A percentile compares a stretch with the other conserved stretches of the same genome.
phyloP scores from a whole-genome alignment of 129 eudicot genomes.

The Calendula officinalis region DNA sequence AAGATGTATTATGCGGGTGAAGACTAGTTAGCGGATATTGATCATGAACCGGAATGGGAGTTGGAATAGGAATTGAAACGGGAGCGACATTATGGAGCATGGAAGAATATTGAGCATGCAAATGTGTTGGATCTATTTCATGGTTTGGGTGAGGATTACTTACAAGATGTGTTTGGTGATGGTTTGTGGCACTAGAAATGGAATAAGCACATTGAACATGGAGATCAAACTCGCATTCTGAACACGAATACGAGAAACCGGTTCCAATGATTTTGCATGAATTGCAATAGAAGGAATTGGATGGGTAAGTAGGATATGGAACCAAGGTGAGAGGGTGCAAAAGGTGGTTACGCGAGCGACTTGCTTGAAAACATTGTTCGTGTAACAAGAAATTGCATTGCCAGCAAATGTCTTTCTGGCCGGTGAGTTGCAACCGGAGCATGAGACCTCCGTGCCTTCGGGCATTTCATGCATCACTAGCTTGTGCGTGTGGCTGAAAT shows the following conservation, averaged over 20 bases:
- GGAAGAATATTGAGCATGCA: no score
- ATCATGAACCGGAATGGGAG: not conserved
- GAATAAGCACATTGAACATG: constrained; percentile 45
- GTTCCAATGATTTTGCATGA: constrained; percentile 38
- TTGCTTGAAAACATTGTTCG: constrained; percentile 34
- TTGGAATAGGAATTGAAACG: not conserved
- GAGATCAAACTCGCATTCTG: constrained; percentile 39
- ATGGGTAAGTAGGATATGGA: constrained; percentile 41
- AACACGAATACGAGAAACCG: constrained; percentile 42
- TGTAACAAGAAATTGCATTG: constrained; percentile 36
- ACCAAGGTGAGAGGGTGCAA: constrained; percentile 35
- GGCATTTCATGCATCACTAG: constrained; percentile 50
- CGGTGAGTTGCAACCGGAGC: constrained; percentile 46
- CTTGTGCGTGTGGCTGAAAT: constrained; percentile 68
- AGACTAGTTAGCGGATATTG: constrained; percentile 21
- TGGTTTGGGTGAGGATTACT: constrained; percentile 17
- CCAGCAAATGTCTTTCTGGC: constrained; percentile 28
- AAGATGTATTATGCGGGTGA: constrained; percentile 10
- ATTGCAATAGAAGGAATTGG: constrained; percentile 45
- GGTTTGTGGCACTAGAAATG: constrained; percentile 24
- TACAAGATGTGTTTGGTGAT: constrained; percentile 15
- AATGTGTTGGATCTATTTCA: not conserved
- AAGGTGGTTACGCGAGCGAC: constrained; percentile 36
- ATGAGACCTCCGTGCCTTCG: constrained; percentile 43
- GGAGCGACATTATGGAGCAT: constrained; percentile 10